These are phyloP conservation scores for Lecanoromycetidae sp. DNA, from an alignment of 2,329 filamentous ascomycete genomes.

Conservation along the genomic window DNA sequence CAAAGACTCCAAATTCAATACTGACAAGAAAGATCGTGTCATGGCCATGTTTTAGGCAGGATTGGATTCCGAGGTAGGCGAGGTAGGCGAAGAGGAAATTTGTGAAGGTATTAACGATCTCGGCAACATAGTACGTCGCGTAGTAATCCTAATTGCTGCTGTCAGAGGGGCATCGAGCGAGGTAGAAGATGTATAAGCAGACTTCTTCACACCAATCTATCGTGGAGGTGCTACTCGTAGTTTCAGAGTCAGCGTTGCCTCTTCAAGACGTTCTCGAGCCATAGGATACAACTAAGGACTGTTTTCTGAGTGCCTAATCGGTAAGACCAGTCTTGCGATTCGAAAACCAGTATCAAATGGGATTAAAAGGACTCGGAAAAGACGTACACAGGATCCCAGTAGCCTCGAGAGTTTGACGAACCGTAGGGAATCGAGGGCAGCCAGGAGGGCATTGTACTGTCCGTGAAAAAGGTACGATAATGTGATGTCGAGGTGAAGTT, in stretches of 20 bases:
- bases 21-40: constrained; percentile 65
- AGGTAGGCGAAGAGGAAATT: constrained; percentile 73
- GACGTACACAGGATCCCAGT: constrained; percentile 26
- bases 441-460: constrained; percentile 14
- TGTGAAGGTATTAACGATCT: constrained; percentile 69
- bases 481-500: background rate
- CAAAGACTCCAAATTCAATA: no score
- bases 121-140: constrained; percentile 61
- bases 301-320: no score
- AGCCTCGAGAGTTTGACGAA: constrained; percentile 23
- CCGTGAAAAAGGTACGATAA: background rate
- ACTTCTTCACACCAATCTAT: constrained; percentile 21
- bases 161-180: constrained; percentile 23
- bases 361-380: no score
- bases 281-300: no score
- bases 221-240: no score
- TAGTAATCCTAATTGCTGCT: constrained; percentile 52
- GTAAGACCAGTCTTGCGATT: no score
- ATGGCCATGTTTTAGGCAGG: constrained; percentile 60
- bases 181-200: background rate
- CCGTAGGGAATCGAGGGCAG: constrained; percentile 18
- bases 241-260: no score
- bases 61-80: constrained; percentile 60
- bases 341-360: no score
- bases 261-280: no score